Base-by-base conservation (phyloP, 2,329 filamentous ascomycete genomes). In the Teratosphaeria destructans region DNA sequence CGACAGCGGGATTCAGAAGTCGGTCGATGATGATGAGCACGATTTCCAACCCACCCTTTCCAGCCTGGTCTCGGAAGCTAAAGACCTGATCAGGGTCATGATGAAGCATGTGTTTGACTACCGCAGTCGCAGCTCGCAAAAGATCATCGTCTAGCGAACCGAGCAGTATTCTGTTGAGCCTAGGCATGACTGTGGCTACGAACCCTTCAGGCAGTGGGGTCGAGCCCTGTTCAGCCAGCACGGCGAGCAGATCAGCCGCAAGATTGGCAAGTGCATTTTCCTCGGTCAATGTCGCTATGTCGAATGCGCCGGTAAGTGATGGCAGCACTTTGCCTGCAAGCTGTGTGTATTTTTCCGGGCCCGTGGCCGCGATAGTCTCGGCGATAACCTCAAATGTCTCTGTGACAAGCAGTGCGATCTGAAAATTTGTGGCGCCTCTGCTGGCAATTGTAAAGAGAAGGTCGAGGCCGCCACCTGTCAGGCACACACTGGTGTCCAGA, bases 371-470 rank as follows among this genome's bases (percentile, higher is more conserved):
- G 60, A 95, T 82, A 1, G 79, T 81, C 56, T 82, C 79, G 5
- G 92, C 88, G 59, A 96, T 86, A 52, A 94, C 90, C 72, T 97
- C 93, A 69, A 99, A 95, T 0, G 90, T 86, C 74, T 99, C 94
- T 39, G 85, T 88, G 27, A 97, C 88, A 57, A 96, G 79, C 77
- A 92, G 87, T 0, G 87, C 90, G 54, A 96, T 83, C 72, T 96
- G 92, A 77, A 95, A 95, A 75, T 95, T 97, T 62, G 83, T 85
- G 0, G 93, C 89, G 32, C 91, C 91, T 70, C 92, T 86, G 72
- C 90, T 94, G 26, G 91, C 93, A 61, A 97, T 84, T 57, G 88
- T 84, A 76, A 99, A 97, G 8, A 99, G 82, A 14, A 92, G 78
- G 67, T 94, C 88, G 5, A 96, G 78, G 26, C 93, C 90, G 12